A percentile compares a stretch with the other conserved stretches of the same genome.
These are phyloP conservation scores for Penium margaritaceum DNA, from an alignment of 139 green algal genomes.

Conservation along the genomic window DNA sequence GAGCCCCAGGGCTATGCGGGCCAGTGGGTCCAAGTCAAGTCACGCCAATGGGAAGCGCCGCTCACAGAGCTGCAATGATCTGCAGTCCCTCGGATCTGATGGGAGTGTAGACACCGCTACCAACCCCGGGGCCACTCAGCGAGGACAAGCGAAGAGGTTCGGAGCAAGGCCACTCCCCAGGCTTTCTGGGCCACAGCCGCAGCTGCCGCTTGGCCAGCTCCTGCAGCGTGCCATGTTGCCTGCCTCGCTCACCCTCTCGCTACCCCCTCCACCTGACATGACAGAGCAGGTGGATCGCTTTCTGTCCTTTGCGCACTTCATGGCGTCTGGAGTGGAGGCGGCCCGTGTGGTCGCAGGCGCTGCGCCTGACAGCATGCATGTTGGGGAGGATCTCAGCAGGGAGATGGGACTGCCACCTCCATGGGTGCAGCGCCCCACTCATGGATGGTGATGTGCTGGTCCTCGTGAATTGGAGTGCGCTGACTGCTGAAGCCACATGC, in stretches of 20 bases:
- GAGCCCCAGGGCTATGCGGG: too few relatives aligned
- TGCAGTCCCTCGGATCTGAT: too few relatives aligned
- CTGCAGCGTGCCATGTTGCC: too few relatives aligned
- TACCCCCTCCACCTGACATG: slow-evolving; percentile 7
- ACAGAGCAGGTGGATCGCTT: slow-evolving; percentile 16
- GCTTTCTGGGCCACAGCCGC: not conserved
- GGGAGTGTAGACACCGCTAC: too few relatives aligned
- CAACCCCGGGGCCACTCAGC: too few relatives aligned
- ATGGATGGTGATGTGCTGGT: slow-evolving; percentile 38
- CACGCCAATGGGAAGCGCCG: too few relatives aligned
- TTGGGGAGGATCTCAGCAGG: slow-evolving; percentile 6
- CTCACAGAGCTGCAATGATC: too few relatives aligned
- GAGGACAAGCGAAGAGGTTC: too few relatives aligned
- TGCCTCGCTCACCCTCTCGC: slow-evolving; percentile 13
- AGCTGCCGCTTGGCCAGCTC: not conserved
- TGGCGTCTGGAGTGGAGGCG: slow-evolving; percentile 22
- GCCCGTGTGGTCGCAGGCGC: slow-evolving; percentile 4
- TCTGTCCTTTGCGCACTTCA: slow-evolving; percentile 26
- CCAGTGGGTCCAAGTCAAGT: too few relatives aligned
- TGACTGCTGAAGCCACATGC: too few relatives aligned
- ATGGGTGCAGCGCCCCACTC: slow-evolving; percentile 17
- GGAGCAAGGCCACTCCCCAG: not conserved
- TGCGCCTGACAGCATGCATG: slow-evolving; percentile 25
- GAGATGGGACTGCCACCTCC: slow-evolving; percentile 28
- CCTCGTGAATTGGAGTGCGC: too few relatives aligned